phyloP scores from a whole-genome alignment of 768 basidiomycete genomes.

The Phylloporus sp. region DNA sequence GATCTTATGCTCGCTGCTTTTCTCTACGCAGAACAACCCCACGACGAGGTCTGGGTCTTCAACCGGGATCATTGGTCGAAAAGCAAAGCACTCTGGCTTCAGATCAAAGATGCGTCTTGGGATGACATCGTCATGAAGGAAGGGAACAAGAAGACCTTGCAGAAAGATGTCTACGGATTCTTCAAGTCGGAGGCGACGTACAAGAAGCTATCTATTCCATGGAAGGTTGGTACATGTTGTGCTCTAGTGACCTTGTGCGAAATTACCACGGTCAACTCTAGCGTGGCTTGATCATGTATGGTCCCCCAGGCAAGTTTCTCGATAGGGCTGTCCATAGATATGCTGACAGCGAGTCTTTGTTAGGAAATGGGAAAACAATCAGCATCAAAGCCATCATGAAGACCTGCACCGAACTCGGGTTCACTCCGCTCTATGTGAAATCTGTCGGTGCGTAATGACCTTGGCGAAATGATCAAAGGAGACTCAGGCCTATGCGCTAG shows the following conservation, averaged over 20 bases:
- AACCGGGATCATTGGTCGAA: constrained; percentile 69
- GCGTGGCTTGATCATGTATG: constrained; percentile 81
- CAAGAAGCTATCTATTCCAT: constrained; percentile 71
- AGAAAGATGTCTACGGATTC: constrained; percentile 77
- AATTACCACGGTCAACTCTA: constrained; percentile 24
- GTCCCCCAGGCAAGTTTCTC: constrained; percentile 58
- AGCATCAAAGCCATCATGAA: constrained; percentile 82
- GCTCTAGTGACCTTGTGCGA: neutral
- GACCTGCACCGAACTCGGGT: constrained; percentile 56
- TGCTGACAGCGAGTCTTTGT: neutral
- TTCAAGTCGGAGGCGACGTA: constrained; percentile 73
- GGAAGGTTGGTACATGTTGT: constrained; percentile 54
- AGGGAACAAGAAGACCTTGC: constrained; percentile 59
- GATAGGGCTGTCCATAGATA: neutral
- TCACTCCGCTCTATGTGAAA: constrained; percentile 75
- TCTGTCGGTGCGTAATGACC: constrained; percentile 56
- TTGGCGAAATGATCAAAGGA: neutral
- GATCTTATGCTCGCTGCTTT: constrained; percentile 52
- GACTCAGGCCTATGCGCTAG: constrained; percentile 30
- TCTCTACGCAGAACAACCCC: constrained; percentile 48
- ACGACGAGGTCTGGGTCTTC: constrained; percentile 76
- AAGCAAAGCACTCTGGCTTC: constrained; percentile 54
- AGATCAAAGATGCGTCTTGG: constrained; percentile 67
- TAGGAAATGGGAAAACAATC: constrained; percentile 84
- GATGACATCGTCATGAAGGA: constrained; percentile 70